Conservation (phyloP, 1,284 basidiomycete genomes). For the Leccinum pachyderme region DNA sequence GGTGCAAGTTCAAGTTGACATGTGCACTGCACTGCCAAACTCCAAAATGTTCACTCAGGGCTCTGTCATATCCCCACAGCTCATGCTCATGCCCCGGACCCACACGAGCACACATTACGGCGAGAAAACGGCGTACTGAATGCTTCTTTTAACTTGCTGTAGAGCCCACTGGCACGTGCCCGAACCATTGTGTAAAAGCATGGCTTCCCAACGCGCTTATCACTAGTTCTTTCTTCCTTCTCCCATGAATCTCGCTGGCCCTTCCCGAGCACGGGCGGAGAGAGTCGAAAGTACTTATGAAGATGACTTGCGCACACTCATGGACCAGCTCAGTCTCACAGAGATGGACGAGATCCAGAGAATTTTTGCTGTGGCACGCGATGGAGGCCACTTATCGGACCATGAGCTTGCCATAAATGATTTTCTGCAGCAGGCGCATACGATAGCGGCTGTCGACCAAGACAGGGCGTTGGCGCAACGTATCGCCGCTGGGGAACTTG, state of each 20-base stretch:
- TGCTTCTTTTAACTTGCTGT: constrained; percentile 2
- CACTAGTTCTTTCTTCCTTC: constrained; percentile 9
- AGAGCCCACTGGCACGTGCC: constrained; percentile 6
- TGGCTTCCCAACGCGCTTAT: not conserved
- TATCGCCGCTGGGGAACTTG: constrained; percentile 14
- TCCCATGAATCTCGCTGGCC: constrained; percentile 31
- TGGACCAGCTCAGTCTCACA: constrained; percentile 17
- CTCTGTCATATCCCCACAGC: not conserved
- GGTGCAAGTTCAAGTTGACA: too few relatives aligned
- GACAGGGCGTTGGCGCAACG: constrained; percentile 24
- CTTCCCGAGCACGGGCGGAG: constrained; percentile 18
- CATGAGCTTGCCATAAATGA: constrained; percentile 28
- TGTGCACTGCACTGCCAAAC: too few relatives aligned
- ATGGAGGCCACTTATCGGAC: constrained; percentile 21
- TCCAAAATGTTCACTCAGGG: too few relatives aligned
- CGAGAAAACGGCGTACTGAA: not conserved
- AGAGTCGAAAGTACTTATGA: constrained; percentile 26
- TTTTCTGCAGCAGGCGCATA: constrained; percentile 26
- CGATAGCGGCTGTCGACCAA: constrained; percentile 17
- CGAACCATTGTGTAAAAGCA: constrained; percentile 4
- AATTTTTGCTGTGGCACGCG: constrained; percentile 5
- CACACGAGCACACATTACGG: not conserved
- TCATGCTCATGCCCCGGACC: not conserved
- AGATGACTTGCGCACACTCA: constrained; percentile 19
- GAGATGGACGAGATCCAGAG: constrained; percentile 25